These are phyloP conservation scores for Croton setiger DNA, from an alignment of 441 rosid genomes.

Conservation along the genomic window DNA sequence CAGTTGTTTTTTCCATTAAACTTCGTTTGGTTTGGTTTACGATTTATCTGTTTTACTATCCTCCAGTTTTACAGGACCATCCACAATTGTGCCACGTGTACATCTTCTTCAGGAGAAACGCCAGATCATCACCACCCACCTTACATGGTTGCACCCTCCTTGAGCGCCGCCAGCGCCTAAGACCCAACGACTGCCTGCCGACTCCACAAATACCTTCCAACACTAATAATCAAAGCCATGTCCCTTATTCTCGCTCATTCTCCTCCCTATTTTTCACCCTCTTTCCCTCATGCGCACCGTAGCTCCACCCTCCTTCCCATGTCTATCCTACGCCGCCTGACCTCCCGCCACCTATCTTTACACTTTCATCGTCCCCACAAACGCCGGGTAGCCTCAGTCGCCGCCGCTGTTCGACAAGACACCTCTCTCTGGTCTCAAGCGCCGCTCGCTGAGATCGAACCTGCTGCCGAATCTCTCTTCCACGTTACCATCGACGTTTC, in stretches of 20 bases:
- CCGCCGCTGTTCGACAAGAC: constrained; percentile 78
- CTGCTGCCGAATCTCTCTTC: constrained; percentile 83
- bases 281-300: constrained; percentile 48
- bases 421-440: constrained; percentile 72
- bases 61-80: constrained; percentile 10
- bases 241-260: constrained; percentile 14
- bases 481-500: constrained; percentile 75
- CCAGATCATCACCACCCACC: constrained; percentile 26
- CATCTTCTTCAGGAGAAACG: background rate
- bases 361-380: constrained; percentile 31
- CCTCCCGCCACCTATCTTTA: constrained; percentile 25
- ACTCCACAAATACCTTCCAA: constrained; percentile 3
- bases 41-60: background rate
- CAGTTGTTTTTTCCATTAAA: no score
- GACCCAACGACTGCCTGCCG: constrained; percentile 6
- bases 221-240: constrained; percentile 20
- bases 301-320: constrained; percentile 49
- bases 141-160: constrained; percentile 8
- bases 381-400: constrained; percentile 40
- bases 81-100: constrained; percentile 34
- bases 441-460: constrained; percentile 50
- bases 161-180: constrained; percentile 29
- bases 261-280: constrained; percentile 12
- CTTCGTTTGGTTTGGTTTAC: no score
- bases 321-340: constrained; percentile 72